Base-by-base conservation (phyloP, 805 yeast species). In the Lipomyces starkeyi region DNA sequence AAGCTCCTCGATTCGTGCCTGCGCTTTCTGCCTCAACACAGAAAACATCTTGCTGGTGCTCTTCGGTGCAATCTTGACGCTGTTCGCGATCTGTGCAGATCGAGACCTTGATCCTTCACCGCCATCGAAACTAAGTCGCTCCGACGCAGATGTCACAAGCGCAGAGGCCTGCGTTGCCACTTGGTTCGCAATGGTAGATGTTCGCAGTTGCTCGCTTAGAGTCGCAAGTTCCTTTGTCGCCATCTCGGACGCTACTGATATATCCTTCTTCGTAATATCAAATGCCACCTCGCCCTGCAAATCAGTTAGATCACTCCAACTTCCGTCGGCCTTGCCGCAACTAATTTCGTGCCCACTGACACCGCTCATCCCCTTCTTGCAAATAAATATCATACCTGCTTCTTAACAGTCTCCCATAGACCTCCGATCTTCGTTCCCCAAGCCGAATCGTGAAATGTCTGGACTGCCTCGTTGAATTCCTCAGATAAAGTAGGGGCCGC, bases 1-100 rank as follows among this genome's bases (percentile, higher is more conserved):
- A 58, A 93, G 81, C 7, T 86, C 84, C 70, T 91, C 93, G 61
- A 93, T 80, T 62, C 85, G 86, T 58, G 83, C 83, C 72, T 90
- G 91, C 7, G 93, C 88, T 70, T 81, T 78, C 58, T 68, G 74
- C 71, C 76, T 78, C 69, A 74, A 71, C 52, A 74, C 75, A n/a
- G 70, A 66, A 55, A 81, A 73, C 77, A 74, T 74, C 34, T 74
- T 71, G 60, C 66, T 72, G 64, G 61, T 74, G 63, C 35, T 68
- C 66, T 69, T 65, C 34, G 74, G 73, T 29, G 72, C 64, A 6
- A 58, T 49, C 55, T 25, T 32, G 34, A 62, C 58, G 1, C 59
- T 54, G 58, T 54, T 13, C 37, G 65, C 60, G 17, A 62, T 61
- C 9, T 54, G 58, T 27, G 47, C 22, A n/a, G 66, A 55, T 1